A percentile compares a stretch with the other conserved stretches of the same genome.
Evolutionary conservation across 73 alveolate genomes (phyloP).

Genomic region (Paramecium tetraurelia): DNA sequence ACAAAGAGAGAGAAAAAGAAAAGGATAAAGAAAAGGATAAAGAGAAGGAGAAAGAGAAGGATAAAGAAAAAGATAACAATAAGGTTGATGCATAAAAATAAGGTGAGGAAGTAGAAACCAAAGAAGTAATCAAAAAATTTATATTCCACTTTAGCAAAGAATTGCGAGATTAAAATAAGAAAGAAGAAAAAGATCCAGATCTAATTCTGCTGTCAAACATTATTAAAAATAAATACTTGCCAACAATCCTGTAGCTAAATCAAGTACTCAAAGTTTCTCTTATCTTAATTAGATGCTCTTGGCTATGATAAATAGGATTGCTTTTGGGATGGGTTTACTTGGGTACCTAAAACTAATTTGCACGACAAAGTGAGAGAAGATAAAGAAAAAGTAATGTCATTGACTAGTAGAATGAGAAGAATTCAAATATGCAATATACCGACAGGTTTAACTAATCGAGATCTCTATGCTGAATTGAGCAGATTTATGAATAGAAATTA

Average conservation of each 20-base stretch:
- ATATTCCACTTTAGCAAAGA: neutral
- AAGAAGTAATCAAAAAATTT: neutral
- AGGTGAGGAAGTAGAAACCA: neutral
- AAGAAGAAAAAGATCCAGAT: slow-evolving; percentile 48
- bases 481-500: slow-evolving; percentile 44
- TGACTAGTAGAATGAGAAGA: slow-evolving; percentile 53
- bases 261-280: neutral
- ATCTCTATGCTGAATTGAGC: slow-evolving; percentile 46
- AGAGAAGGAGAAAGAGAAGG: neutral
- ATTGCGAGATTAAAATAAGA: slow-evolving; percentile 41
- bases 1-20: neutral
- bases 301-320: slow-evolving; percentile 13
- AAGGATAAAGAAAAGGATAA: neutral
- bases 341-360: slow-evolving; percentile 50
- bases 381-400: slow-evolving; percentile 54
- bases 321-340: slow-evolving; percentile 48
- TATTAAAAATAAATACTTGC: slow-evolving; percentile 10
- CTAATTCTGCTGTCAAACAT: slow-evolving; percentile 42
- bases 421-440: slow-evolving; percentile 36
- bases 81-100: neutral
- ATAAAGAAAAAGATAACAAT: neutral
- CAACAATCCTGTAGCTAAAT: slow-evolving; percentile 42
- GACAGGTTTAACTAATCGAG: slow-evolving; percentile 35
- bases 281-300: neutral
- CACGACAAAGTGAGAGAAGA: slow-evolving; percentile 46